phyloP scores from a whole-genome alignment of 495 filamentous ascomycete genomes.

The Chlorociboria aeruginascens region DNA sequence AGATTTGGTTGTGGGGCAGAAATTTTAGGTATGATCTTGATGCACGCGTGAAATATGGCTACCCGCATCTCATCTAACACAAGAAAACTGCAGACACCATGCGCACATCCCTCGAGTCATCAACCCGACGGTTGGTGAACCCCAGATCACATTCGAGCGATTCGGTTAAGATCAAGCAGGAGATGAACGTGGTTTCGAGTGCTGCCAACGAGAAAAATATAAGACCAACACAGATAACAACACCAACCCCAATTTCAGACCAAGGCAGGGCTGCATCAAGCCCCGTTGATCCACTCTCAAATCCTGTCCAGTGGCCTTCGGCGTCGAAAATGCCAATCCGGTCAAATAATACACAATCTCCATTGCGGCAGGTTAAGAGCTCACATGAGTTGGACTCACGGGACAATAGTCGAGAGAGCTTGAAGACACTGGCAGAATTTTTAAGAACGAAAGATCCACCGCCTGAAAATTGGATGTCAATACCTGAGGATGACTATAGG shows the following conservation, averaged over 20 bases:
- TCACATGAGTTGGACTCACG: not conserved
- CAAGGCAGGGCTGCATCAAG: not conserved
- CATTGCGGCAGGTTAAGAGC: not conserved
- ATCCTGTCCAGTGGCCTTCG: not conserved
- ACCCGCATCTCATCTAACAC: constrained; percentile 7
- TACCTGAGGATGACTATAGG: constrained; percentile 18
- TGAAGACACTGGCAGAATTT: constrained; percentile 28
- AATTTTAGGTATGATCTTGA: too few species aligned
- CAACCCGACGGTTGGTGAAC: not conserved
- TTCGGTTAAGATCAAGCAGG: constrained; percentile 4
- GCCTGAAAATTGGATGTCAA: constrained; percentile 28
- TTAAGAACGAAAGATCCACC: constrained; percentile 28
- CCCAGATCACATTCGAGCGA: not conserved
- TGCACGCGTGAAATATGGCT: not conserved
- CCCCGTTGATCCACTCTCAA: not conserved
- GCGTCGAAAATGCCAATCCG: not conserved
- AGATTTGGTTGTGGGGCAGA: too few species aligned
- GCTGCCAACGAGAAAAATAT: not conserved
- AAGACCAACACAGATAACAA: not conserved
- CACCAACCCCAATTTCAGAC: not conserved
- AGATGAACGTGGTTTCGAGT: constrained; percentile 5
- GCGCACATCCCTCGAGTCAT: constrained; percentile 11
- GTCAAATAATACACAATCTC: not conserved
- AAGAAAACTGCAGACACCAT: constrained; percentile 2
- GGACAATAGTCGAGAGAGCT: constrained; percentile 11